Conservation (phyloP, 2,329 filamentous ascomycete genomes). For the Aureobasidium sp. region DNA sequence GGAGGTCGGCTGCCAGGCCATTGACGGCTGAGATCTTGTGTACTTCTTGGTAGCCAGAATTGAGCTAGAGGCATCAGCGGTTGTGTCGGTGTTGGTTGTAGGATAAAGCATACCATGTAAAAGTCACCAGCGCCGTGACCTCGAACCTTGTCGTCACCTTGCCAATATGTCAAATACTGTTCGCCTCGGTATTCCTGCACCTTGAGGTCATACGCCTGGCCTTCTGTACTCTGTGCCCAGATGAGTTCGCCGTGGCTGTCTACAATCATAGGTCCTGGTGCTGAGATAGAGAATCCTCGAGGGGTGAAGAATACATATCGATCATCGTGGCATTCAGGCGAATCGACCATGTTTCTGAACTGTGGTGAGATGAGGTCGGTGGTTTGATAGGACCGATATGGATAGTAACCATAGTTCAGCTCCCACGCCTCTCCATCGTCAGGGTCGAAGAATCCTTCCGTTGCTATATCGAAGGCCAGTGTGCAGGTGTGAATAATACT, state of each 20-base stretch:
- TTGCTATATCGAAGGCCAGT: slow-evolving; percentile 1
- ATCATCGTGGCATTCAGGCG: slow-evolving; percentile 8
- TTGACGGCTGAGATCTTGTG: slow-evolving; percentile 31
- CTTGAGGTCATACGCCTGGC: slow-evolving; percentile 27
- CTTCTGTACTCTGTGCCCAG: slow-evolving; percentile 24
- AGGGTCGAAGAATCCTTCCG: slow-evolving; percentile 4
- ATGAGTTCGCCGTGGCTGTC: slow-evolving; percentile 22
- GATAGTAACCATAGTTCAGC: slow-evolving; percentile 12
- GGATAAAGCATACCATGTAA: slow-evolving; percentile 21
- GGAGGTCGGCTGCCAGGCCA: slow-evolving; percentile 30
- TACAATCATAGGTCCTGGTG: slow-evolving; percentile 26
- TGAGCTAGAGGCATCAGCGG: slow-evolving; percentile 17
- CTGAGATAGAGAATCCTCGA: slow-evolving; percentile 21
- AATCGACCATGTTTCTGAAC: slow-evolving; percentile 2
- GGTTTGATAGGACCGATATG: slow-evolving; percentile 11
- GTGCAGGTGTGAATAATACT: neutral
- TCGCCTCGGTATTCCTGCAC: slow-evolving; percentile 28
- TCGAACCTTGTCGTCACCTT: slow-evolving; percentile 28
- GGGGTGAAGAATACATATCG: slow-evolving; percentile 23
- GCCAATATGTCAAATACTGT: slow-evolving; percentile 31
- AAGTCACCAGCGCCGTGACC: slow-evolving; percentile 26
- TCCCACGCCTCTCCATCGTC: slow-evolving; percentile 11
- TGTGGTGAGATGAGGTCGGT: slow-evolving; percentile 11
- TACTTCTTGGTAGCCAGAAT: slow-evolving; percentile 27
- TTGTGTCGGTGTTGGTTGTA: neutral